Evolutionary conservation across 208 protist genomes (phyloP), one percentile per base, ranked within the genome.

Genomic region (Trypanosoma conorhini): DNA sequence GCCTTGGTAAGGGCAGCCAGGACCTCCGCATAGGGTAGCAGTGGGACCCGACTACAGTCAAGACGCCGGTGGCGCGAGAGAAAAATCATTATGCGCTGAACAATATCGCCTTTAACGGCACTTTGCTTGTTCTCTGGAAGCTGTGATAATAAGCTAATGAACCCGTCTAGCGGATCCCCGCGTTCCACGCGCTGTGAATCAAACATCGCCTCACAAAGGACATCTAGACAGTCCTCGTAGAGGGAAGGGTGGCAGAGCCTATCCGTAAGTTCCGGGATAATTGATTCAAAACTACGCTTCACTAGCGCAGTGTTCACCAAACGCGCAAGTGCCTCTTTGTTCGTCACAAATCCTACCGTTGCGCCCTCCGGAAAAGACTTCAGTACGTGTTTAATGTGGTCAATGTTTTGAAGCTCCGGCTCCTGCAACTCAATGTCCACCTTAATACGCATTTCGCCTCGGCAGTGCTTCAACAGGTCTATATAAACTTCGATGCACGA

Each of bases 11-110:
- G 84, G 1, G 79, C 61, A 22, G 91, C 91, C 21, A 96, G 63
- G 26, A 85, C 86, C 70, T 96, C 91, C 0, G 88, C 89, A 67
- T 93, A 96, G 12, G 86, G 85, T 2, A 94, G 66, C n/a, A 96
- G 77, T 5, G 80, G 63, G 31, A 76, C 67, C 33, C 91, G 86
- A 70, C 88, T 86, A 70, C 88, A 93, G 69, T 94, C 88, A 38
- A 89, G 69, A 22, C 87, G 82, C 9, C 88, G 83, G 44, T 85
- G 80, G 30, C 61, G 85, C 15, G 87, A 91, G 24, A 96, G 72
- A 62, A 88, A 89, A 8, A 46, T 59, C 80, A 94, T 90, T 28
- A 82, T 82, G 15, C 83, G 85, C 65, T 88, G 76, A 51, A 93
- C 85, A 64, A 96, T 80, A 9, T 82, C 87, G n/a, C 42, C 65